These are phyloP conservation scores for Eucalyptus pumila DNA, from an alignment of 345 rosid genomes.

Conservation along the genomic window DNA sequence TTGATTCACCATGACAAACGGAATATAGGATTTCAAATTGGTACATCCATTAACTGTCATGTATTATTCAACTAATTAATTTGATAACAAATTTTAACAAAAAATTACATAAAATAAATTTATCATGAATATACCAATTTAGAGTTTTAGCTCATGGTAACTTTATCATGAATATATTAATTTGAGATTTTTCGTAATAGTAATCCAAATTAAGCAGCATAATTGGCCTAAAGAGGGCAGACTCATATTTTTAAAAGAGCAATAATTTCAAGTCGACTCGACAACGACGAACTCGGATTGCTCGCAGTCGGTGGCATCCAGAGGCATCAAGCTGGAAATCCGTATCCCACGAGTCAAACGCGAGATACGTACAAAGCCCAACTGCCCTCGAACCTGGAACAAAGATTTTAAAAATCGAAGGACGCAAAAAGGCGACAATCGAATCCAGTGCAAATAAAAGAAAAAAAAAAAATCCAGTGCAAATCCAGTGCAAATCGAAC, in stretches of 20 bases:
- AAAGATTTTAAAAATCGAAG: background rate
- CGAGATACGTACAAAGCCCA: background rate
- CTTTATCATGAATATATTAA: too few species aligned
- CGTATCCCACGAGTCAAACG: background rate
- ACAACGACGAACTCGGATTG: background rate
- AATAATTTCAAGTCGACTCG: background rate
- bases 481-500: background rate
- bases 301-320: background rate
- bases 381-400: background rate
- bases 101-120: too few species aligned
- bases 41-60: fast-evolving
- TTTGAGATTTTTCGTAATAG: fast-evolving
- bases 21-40: too few species aligned
- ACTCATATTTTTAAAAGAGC: background rate
- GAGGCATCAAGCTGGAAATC: background rate
- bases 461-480: too few species aligned
- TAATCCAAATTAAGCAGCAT: background rate
- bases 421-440: background rate
- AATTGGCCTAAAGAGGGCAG: background rate
- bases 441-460: background rate
- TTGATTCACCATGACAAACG: fast-evolving
- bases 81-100: fast-evolving
- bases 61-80: too few species aligned
- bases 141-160: too few species aligned
- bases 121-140: too few species aligned